These are phyloP conservation scores for Populus hybrid DNA, from an alignment of 441 rosid genomes.

Conservation along the genomic window DNA sequence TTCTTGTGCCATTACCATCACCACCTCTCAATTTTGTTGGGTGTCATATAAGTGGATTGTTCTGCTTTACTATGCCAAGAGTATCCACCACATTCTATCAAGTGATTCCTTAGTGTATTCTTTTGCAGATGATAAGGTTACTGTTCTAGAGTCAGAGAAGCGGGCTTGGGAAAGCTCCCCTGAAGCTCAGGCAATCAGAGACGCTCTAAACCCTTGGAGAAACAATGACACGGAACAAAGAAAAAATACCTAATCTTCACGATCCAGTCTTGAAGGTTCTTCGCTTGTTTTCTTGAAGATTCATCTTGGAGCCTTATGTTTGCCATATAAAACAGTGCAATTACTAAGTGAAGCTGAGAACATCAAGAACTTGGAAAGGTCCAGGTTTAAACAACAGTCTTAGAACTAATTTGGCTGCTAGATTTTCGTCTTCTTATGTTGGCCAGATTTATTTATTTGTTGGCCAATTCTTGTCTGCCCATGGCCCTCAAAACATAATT, in stretches of 20 bases:
- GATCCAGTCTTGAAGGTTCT: not conserved
- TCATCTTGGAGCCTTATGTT: not conserved
- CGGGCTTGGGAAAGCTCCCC: constrained; percentile 77
- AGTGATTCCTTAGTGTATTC: not conserved
- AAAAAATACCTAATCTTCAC: constrained; percentile 33
- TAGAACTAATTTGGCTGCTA: not conserved
- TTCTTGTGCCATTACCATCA: not conserved
- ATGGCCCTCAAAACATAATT: not conserved
- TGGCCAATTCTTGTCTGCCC: not conserved
- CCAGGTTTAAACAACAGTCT: not conserved
- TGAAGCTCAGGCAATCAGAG: constrained; percentile 75
- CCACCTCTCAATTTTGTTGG: constrained; percentile 1
- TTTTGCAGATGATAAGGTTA: constrained; percentile 78
- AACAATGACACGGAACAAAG: constrained; percentile 42
- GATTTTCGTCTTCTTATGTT: not conserved
- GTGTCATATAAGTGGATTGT: not conserved
- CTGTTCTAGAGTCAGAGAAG: constrained; percentile 83
- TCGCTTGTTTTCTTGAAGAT: constrained; percentile 13
- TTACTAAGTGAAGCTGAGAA: not conserved
- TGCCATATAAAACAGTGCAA: not conserved
- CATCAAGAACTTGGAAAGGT: not conserved
- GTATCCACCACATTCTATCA: not conserved
- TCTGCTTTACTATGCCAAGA: not conserved
- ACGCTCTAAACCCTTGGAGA: constrained; percentile 94
- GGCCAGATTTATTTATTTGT: not conserved